Evolutionary conservation across 192 early-diverging fungal genomes (phyloP).

Genomic region (Podila epigama): DNA sequence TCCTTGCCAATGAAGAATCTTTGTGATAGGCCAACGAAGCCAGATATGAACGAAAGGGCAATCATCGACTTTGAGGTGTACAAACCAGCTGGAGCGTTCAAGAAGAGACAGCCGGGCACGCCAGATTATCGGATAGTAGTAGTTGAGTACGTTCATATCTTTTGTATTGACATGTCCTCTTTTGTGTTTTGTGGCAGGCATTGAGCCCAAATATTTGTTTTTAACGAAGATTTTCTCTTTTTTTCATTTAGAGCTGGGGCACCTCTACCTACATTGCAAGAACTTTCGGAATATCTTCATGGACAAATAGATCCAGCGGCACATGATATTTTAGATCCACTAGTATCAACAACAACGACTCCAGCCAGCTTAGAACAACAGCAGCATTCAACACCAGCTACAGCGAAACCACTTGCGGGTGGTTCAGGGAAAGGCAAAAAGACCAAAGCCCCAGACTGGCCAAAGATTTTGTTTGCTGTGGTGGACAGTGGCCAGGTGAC

Average conservation of each 20-base stretch:
- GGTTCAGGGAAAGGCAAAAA: conserved; percentile 9
- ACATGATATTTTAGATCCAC: background rate
- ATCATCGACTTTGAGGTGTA: conserved; percentile 55
- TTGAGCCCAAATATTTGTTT: background rate
- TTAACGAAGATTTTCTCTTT: background rate
- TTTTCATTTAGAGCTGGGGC: background rate
- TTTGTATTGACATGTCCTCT: background rate
- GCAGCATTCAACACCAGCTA: background rate
- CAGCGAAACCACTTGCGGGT: background rate
- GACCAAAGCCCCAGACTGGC: conserved; percentile 15
- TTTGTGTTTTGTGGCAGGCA: too few species aligned
- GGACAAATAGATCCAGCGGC: background rate
- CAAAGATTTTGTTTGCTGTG: conserved; percentile 32
- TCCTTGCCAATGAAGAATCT: background rate
- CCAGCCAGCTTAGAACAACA: too few species aligned
- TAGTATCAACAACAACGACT: background rate
- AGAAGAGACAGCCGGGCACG: conserved; percentile 55
- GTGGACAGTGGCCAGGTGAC: conserved; percentile 40
- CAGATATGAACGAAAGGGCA: background rate
- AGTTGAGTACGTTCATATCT: conserved; percentile 22
- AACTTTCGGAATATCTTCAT: background rate
- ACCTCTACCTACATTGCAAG: background rate
- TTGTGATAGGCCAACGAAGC: background rate
- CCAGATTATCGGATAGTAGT: conserved; percentile 56
- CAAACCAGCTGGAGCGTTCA: conserved; percentile 49